Evolutionary conservation across 2,329 filamentous ascomycete genomes (phyloP).

Genomic region (Aureobasidium mangrovei): DNA sequence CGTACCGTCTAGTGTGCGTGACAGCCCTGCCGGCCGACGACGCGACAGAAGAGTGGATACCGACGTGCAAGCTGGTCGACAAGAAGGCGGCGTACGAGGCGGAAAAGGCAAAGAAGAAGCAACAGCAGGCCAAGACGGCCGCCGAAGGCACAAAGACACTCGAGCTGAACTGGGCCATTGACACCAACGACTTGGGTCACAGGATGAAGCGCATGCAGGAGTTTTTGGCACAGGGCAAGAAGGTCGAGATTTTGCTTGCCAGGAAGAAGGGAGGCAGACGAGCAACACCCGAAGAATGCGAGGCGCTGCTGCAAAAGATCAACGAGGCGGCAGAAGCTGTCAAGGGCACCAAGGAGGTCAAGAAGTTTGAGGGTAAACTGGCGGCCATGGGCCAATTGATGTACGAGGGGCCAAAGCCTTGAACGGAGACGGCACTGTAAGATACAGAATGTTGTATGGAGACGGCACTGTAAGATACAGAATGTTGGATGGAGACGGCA

Average conservation of each 20-base stretch:
- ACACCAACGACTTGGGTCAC: constrained; percentile 63
- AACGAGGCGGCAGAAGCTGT: constrained; percentile 36
- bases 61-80: constrained; percentile 64
- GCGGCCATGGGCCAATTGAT: constrained; percentile 38
- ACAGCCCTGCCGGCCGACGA: constrained; percentile 22
- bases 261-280: constrained; percentile 56
- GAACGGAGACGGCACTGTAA: not conserved
- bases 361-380: constrained; percentile 38
- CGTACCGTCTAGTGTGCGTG: constrained; percentile 45
- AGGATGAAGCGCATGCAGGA: constrained; percentile 56
- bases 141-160: constrained; percentile 56
- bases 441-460: not conserved
- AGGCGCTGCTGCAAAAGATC: constrained; percentile 47
- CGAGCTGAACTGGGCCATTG: constrained; percentile 88
- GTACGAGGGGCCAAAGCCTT: constrained; percentile 31
- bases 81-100: constrained; percentile 44
- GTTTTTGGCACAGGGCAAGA: constrained; percentile 66
- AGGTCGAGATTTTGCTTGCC: constrained; percentile 64
- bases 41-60: constrained; percentile 34
- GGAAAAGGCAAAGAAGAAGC: constrained; percentile 35
- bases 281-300: constrained; percentile 53
- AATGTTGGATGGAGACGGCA: not conserved
- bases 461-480: not conserved
- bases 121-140: constrained; percentile 35
- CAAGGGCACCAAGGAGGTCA: constrained; percentile 38